Conservation (phyloP, 2,329 filamentous ascomycete species). For the Talaromyces atroroseus region DNA sequence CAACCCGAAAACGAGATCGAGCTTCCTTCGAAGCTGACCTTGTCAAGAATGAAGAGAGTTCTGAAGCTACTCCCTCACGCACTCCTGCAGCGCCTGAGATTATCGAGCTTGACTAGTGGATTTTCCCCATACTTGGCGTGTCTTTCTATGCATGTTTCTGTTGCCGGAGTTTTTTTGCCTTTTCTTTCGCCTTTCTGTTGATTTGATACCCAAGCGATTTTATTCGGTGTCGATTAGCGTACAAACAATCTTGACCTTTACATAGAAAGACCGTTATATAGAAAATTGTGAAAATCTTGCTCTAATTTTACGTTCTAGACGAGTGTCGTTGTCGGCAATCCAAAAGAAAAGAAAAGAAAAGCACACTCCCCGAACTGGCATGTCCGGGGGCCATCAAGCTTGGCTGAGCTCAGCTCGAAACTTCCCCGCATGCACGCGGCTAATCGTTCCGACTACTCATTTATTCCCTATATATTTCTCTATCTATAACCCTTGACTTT, state of each 20-base stretch:
- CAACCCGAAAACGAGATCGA: conserved; percentile 18
- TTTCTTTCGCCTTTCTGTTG: background rate
- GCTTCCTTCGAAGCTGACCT: conserved; percentile 17
- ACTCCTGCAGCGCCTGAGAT: conserved; percentile 14
- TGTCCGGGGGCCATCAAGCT: background rate
- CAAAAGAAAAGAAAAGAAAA: too few species aligned
- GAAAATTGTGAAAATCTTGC: too few species aligned
- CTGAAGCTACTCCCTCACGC: background rate
- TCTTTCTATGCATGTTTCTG: background rate
- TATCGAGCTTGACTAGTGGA: conserved; percentile 21
- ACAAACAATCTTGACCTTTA: background rate
- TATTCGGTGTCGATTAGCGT: background rate
- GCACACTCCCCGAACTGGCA: too few species aligned
- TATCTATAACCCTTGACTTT: background rate
- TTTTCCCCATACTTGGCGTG: background rate
- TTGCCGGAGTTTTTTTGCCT: background rate
- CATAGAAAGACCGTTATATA: too few species aligned
- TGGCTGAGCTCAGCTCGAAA: background rate
- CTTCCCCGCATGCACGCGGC: background rate
- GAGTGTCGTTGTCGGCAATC: too few species aligned
- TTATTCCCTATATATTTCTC: background rate
- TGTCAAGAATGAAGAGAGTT: conserved; percentile 5
- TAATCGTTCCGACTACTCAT: background rate
- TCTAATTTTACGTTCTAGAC: too few species aligned
- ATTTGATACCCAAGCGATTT: conserved; percentile 9